Conservation (phyloP, 1,139 yeast species). For the Trichomonascaceae sp. region DNA sequence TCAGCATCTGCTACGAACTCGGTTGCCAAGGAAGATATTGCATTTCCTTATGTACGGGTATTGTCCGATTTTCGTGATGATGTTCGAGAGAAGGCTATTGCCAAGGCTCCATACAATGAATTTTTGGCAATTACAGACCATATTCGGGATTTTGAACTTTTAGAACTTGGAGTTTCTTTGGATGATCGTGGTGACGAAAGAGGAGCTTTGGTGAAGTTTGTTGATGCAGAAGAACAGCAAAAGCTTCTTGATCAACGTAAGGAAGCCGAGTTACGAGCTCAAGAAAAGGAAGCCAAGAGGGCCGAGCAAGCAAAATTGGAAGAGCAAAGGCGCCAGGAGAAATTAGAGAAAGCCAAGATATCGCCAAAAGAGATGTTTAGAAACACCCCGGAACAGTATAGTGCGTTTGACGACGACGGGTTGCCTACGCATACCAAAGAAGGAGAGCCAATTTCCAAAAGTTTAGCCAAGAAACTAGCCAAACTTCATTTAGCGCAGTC, state of each 20-base stretch:
- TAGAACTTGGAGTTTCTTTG: conserved; percentile 70
- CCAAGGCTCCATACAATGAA: conserved; percentile 47
- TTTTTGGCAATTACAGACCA: conserved; percentile 56
- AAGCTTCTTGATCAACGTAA: conserved; percentile 55
- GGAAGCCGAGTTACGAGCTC: conserved; percentile 51
- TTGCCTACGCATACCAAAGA: conserved; percentile 68
- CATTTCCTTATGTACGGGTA: conserved; percentile 72
- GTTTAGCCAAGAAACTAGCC: conserved; percentile 71
- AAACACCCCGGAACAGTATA: conserved; percentile 40
- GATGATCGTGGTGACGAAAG: conserved; percentile 81
- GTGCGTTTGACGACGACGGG: conserved; percentile 82
- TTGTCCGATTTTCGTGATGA: conserved; percentile 75
- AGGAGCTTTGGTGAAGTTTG: conserved; percentile 74
- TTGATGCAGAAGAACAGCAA: conserved; percentile 60
- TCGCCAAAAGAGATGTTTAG: conserved; percentile 70
- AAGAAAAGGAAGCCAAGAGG: conserved; percentile 43
- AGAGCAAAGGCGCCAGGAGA: conserved; percentile 49
- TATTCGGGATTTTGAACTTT: conserved; percentile 56
- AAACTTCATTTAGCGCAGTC: conserved; percentile 77
- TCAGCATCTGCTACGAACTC: conserved; percentile 18
- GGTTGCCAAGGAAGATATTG: conserved; percentile 55
- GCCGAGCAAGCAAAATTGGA: conserved; percentile 32
- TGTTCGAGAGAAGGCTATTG: conserved; percentile 68
- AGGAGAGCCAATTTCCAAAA: conserved; percentile 86
- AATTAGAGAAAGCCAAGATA: conserved; percentile 60